Evolutionary conservation across 2,329 filamentous ascomycete species (phyloP), one percentile per base, ranked within the genome.

Genomic region (Ascochyta fabae): DNA sequence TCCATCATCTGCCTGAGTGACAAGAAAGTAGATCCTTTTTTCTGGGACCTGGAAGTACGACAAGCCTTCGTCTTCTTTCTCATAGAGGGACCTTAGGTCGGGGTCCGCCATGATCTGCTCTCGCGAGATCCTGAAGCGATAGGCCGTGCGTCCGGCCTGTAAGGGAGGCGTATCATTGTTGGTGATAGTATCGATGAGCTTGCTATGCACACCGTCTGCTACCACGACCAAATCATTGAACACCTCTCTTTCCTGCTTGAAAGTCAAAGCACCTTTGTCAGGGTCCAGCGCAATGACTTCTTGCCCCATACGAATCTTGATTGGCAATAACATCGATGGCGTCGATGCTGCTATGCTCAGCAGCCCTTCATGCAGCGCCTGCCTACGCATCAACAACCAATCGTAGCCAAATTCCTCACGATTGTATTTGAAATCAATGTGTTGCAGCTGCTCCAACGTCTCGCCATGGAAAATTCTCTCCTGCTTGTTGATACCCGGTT

Each of bases 351-450:
- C 35, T 24, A 49, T 38, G 3, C 41, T 23, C 40, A 55, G 16
- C 15, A 49, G 13, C 8, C 52, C 51, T 13, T 49, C 35, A 29
- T 55, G 52, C 22, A 55, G 16, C 23, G 52, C 52, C 23, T 55
- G 52, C 15, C 46, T 34, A 23, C 45, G 52, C 46, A 49, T 49
- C n/a, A 49, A 36, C n/a, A 55, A 29, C 52, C 40, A 55, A n/a
- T 46, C 46, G 9, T 55, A 55, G 2, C 52, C 46, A 9, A 46
- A 42, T 7, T 49, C 52, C 16, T 27, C 23, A 9, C 46, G 35
- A 13, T 55, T 50, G 34, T 50, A 50, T 27, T 55, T 55, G 23
- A 55, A 46, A 12, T 47, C 47, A 27, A 56, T 56, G 8, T 46
- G 41, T 15, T 47, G 53, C 31, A 56, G 23, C 9, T 42, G 46